A percentile compares a stretch with the other conserved stretches of the same genome.
These are phyloP conservation scores for Penicillium sp. DNA, from an alignment of 2,329 filamentous ascomycete genomes.

Conservation along the genomic window DNA sequence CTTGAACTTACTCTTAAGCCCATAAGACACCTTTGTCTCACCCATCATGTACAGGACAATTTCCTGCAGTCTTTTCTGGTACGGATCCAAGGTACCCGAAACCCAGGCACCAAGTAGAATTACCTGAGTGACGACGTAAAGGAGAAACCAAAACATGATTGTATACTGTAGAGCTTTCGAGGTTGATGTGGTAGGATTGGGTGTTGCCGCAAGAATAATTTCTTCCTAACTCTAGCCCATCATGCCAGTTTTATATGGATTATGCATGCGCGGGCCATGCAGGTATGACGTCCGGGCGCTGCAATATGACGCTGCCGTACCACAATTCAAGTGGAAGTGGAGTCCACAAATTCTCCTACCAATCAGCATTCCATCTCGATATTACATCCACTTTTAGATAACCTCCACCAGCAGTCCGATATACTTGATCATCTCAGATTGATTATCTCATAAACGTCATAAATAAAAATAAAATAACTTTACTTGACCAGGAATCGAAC, in stretches of 20 bases:
- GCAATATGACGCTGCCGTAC: conserved; percentile 16
- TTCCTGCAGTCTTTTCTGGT: conserved; percentile 31
- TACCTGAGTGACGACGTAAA: conserved; percentile 16
- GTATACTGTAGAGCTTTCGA: not conserved
- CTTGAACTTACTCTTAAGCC: conserved; percentile 22
- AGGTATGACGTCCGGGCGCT: conserved; percentile 20
- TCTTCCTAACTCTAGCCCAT: not conserved
- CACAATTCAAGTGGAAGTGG: not conserved
- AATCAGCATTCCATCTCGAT: not conserved
- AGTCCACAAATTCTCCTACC: not conserved
- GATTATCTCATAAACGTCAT: not conserved
- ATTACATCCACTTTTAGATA: not conserved
- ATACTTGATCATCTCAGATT: not conserved
- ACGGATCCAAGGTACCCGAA: conserved; percentile 28
- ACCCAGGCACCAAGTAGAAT: conserved; percentile 28
- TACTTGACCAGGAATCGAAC: not conserved
- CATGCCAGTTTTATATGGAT: not conserved
- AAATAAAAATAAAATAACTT: not conserved
- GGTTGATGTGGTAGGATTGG: too few relatives aligned
- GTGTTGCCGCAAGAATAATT: not conserved
- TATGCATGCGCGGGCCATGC: not conserved
- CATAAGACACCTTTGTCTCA: conserved; percentile 29
- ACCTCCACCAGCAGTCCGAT: not conserved
- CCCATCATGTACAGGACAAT: conserved; percentile 30
- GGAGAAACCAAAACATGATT: conserved; percentile 17